Evolutionary conservation across 495 filamentous ascomycete genomes (phyloP), one percentile per base, ranked within the genome.

Genomic region (Rostrohypoxylon terebratum): DNA sequence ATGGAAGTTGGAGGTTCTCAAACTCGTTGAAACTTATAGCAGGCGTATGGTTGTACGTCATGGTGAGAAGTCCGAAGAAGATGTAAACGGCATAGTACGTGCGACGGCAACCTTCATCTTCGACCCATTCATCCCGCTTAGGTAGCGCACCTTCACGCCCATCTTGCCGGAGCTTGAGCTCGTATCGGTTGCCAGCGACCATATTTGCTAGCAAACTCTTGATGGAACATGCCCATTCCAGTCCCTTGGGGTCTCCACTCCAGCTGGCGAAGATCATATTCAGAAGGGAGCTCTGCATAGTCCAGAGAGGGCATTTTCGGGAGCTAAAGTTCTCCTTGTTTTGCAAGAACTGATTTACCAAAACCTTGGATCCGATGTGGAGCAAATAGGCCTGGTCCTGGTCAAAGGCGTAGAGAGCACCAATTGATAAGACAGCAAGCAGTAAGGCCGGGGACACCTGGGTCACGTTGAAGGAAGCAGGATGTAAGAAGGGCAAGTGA

Each of bases 231-330:
- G 96, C 94, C 95, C 95, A 99, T 80, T 99, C 96, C 6, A 99
- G 86, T 21, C 96, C 96, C 82, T 98, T 98, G 13, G 96, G 88
- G 78, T 98, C 96, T 69, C 96, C 96, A 78, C 96, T 98, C 96
- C 96, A 99, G 85, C 95, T 98, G 40, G 97, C 96, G 80, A 99
- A 98, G 72, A 97, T 92, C 96, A 98, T 98, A 85, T 99, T 99
- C 51, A 99, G 84, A 57, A 99, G 84, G 13, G 93, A 94, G 78
- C 92, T 92, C 78, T 98, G 96, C 92, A 98, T 98, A 40, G 94
- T 93, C 94, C 95, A 98, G 31, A 99, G 82, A 6, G 96, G 96
- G 77, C 96, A 99, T 79, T 97, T 98, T 60, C 94, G 88, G n/a
- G 96, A 98, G 85, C 94, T 96, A 81, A 98, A 98, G 81, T 96